A percentile compares a stretch with the other conserved stretches of the same genome.
These are phyloP conservation scores for Yarrowia divulgata DNA, from an alignment of 805 yeast species.

Conservation along the genomic window DNA sequence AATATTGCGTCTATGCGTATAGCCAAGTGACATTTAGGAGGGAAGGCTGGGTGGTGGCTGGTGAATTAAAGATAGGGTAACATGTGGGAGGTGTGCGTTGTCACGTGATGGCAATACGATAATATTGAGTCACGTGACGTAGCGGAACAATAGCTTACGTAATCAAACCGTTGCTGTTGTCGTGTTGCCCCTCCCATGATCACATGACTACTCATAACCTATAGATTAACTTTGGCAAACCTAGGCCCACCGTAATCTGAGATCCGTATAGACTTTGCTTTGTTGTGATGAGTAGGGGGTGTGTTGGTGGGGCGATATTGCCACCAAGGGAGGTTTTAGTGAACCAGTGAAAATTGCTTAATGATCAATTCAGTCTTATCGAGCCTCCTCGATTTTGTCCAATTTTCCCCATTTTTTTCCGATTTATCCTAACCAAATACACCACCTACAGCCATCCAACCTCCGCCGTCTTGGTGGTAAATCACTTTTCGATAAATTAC, in stretches of 20 bases:
- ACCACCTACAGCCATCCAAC: too few species aligned
- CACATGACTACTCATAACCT: slow-evolving; percentile 6
- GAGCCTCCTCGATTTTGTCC: too few species aligned
- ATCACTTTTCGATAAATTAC: slow-evolving; percentile 35
- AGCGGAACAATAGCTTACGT: too few species aligned
- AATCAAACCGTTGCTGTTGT: too few species aligned
- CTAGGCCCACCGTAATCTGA: slow-evolving; percentile 3
- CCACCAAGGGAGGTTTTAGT: too few species aligned
- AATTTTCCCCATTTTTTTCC: too few species aligned
- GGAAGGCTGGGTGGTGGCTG: slow-evolving; percentile 11
- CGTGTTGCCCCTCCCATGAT: too few species aligned
- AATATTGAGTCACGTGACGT: too few species aligned
- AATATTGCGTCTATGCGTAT: slow-evolving; percentile 29
- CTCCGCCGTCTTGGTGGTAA: background rate
- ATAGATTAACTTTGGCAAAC: background rate
- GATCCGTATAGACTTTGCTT: slow-evolving; percentile 31
- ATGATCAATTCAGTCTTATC: too few species aligned
- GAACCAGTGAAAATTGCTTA: too few species aligned
- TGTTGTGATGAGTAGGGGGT: background rate
- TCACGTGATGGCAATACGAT: background rate
- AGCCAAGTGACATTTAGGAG: background rate
- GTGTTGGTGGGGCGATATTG: too few species aligned
- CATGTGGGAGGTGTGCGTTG: background rate
- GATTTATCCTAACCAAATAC: too few species aligned
- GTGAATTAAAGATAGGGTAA: slow-evolving; percentile 8